A percentile compares a stretch with the other conserved stretches of the same genome.
Conservation (phyloP, 2,329 filamentous ascomycete species). For the Fusarium luffae region DNA sequence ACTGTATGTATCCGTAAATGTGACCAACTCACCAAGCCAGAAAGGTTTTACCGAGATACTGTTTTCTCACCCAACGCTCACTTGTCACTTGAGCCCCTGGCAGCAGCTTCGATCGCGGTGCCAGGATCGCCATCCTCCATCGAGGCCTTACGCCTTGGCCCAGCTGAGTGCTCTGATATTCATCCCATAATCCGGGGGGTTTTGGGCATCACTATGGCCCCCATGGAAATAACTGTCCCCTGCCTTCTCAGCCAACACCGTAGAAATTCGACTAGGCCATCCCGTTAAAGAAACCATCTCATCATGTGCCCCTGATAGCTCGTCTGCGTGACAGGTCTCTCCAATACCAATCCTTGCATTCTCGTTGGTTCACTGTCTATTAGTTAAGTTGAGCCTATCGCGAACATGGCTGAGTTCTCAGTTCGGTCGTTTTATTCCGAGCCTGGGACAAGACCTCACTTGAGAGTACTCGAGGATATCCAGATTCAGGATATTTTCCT, state of each 20-base stretch:
- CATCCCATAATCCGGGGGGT: background rate
- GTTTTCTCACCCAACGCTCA: background rate
- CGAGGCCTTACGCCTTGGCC: conserved; percentile 14
- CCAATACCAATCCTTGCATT: background rate
- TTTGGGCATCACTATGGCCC: conserved; percentile 27
- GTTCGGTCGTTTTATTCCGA: conserved; percentile 1
- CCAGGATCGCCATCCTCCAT: conserved; percentile 25
- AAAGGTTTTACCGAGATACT: background rate
- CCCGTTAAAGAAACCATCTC: conserved; percentile 8
- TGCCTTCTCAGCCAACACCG: background rate
- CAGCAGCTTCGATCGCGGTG: conserved; percentile 6
- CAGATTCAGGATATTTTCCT: background rate
- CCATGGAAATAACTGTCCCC: conserved; percentile 3
- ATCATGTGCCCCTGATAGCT: conserved; percentile 27
- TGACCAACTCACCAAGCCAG: background rate
- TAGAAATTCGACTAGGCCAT: background rate
- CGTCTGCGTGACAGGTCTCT: conserved; percentile 15
- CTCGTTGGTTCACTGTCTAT: conserved; percentile 11
- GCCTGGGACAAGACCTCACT: background rate
- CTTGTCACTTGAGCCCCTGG: background rate
- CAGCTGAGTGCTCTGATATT: conserved; percentile 8
- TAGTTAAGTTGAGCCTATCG: background rate
- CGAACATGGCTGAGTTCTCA: background rate
- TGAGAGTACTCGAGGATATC: background rate
- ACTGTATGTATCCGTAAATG: background rate